Percentiles rank a stretch among this genome's conserved stretches.
Conservation (phyloP, 805 yeast genomes). For the Yamadazyma ubonensis region DNA sequence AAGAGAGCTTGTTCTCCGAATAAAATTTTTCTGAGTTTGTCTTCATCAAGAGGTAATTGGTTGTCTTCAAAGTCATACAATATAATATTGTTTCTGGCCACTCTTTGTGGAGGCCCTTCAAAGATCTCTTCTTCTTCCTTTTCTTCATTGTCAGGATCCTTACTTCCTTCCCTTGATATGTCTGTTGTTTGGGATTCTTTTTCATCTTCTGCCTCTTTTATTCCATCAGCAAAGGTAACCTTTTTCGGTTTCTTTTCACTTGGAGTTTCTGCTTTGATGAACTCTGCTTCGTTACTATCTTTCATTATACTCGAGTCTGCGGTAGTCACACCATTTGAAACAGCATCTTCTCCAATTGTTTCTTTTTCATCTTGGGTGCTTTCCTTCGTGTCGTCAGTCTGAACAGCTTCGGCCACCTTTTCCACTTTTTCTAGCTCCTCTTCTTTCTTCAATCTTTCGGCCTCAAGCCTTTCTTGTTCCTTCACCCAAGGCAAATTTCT, state of each 20-base stretch:
- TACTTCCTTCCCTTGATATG: not conserved
- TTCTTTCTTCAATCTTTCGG: conserved; percentile 7
- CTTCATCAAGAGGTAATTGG: conserved; percentile 26
- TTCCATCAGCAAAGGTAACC: conserved; percentile 15
- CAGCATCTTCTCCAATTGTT: not conserved
- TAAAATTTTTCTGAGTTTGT: conserved; percentile 35
- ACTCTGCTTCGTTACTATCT: not conserved
- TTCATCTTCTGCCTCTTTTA: conserved; percentile 7
- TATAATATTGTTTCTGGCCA: conserved; percentile 53
- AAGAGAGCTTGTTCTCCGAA: conserved; percentile 60
- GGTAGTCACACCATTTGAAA: not conserved
- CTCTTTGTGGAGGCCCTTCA: conserved; percentile 70
- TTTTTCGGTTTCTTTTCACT: conserved; percentile 11
- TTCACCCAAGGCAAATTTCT: conserved; percentile 26
- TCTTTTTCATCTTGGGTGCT: not conserved
- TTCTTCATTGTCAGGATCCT: not conserved
- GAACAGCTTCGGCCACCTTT: not conserved
- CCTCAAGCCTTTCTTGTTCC: conserved; percentile 13
- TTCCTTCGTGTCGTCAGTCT: not conserved
- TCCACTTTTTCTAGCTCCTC: not conserved
- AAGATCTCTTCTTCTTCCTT: conserved; percentile 27
- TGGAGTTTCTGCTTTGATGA: not conserved
- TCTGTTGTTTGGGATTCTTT: conserved; percentile 1
- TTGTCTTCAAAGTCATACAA: conserved; percentile 49
- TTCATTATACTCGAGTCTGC: not conserved